These are phyloP conservation scores for Discostella pseudostelligera DNA, from an alignment of 108 stramenopile species.

Conservation along the genomic window DNA sequence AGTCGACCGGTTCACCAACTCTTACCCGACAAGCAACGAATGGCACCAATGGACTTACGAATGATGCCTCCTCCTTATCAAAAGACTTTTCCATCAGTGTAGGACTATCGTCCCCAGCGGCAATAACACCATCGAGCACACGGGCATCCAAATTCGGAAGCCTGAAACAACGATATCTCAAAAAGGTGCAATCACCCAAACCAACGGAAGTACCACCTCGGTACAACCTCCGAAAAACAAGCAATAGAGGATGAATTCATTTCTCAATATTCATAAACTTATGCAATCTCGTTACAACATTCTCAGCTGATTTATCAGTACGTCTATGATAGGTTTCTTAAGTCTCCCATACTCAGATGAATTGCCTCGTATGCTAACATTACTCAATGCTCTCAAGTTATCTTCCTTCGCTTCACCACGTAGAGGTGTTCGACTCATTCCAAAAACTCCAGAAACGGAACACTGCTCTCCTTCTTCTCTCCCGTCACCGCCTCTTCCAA, in stretches of 20 bases:
- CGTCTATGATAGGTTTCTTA: no score
- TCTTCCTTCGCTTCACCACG: no score
- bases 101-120: neutral
- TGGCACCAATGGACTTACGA: neutral
- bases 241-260: neutral
- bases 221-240: neutral
- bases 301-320: no score
- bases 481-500: conserved; percentile 68
- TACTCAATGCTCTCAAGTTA: no score
- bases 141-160: conserved; percentile 8
- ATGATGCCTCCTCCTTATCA: neutral
- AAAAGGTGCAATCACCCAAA: conserved; percentile 8
- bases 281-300: no score
- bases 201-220: neutral
- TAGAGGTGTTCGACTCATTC: no score
- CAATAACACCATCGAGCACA: neutral
- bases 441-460: conserved; percentile 41
- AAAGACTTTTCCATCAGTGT: conserved; percentile 2
- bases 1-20: no score
- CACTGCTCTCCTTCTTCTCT: conserved; percentile 43
- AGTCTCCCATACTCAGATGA: no score
- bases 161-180: conserved; percentile 11
- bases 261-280: no score
- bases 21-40: neutral
- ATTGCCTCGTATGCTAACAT: no score